phyloP scores from a whole-genome alignment of 257 asterid genomes.

The Haberlea rhodopensis region DNA sequence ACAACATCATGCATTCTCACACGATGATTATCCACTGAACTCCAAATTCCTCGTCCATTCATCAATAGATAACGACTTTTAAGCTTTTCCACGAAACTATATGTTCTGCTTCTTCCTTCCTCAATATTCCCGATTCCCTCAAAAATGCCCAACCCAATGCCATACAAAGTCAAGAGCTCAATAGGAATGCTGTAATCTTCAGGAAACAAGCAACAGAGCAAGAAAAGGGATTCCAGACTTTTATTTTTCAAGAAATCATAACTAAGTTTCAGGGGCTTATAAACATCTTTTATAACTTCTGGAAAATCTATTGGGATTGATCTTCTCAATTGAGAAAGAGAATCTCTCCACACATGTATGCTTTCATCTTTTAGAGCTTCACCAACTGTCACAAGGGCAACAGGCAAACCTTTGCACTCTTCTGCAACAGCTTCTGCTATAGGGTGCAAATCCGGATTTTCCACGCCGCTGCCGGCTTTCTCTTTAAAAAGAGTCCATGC shows the following conservation, averaged over 20 bases:
- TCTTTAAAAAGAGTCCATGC: constrained; percentile 30
- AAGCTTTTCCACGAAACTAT: too few species aligned
- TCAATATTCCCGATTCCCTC: not conserved
- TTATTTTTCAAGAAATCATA: not conserved
- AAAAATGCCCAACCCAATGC: constrained; percentile 19
- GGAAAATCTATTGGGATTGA: not conserved
- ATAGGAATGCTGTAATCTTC: constrained; percentile 8
- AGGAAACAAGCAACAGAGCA: not conserved
- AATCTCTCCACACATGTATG: constrained; percentile 16
- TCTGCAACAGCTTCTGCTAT: constrained; percentile 19
- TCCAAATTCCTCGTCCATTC: too few species aligned
- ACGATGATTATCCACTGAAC: too few species aligned
- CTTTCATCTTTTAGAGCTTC: not conserved
- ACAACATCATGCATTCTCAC: too few species aligned
- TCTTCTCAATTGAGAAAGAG: constrained; percentile 6
- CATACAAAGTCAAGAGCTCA: constrained; percentile 11
- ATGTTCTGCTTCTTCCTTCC: constrained; percentile 11
- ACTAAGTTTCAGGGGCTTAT: not conserved
- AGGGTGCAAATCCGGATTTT: not conserved
- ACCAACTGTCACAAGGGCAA: too few species aligned
- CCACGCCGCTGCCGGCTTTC: not conserved
- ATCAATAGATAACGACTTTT: too few species aligned
- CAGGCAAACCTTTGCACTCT: constrained; percentile 30
- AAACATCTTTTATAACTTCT: not conserved
- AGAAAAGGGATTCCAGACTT: not conserved